Evolutionary conservation across 768 basidiomycete species (phyloP).

Genomic region (Lactifluus echinatus): DNA sequence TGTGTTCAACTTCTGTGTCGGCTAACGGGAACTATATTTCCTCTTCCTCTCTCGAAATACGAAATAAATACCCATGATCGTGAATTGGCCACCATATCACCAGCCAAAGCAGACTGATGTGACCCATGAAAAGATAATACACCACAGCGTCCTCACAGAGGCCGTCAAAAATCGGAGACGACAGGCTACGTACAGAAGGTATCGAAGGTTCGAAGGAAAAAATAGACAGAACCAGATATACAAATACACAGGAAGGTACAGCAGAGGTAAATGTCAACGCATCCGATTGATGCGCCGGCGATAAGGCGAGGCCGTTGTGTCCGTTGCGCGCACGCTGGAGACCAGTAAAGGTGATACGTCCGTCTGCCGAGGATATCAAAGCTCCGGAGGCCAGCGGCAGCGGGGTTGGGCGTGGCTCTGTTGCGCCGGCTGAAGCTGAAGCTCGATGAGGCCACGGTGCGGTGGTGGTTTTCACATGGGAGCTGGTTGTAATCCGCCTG

Average conservation of each 20-base stretch:
- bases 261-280: neutral
- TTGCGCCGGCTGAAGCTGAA: conserved; percentile 12
- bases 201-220: neutral
- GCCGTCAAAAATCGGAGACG: neutral
- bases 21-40: conserved; percentile 12
- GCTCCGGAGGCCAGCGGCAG: conserved; percentile 13
- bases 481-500: conserved; percentile 9
- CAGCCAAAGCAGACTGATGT: too few relatives aligned
- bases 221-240: neutral
- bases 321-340: conserved; percentile 9
- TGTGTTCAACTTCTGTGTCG: neutral
- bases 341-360: conserved; percentile 13
- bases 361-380: conserved; percentile 14
- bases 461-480: conserved; percentile 6
- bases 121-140: neutral
- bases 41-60: too few relatives aligned
- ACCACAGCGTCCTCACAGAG: neutral
- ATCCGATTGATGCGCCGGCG: neutral
- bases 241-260: neutral
- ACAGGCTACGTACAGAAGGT: conserved; percentile 1
- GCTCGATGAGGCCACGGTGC: conserved; percentile 13
- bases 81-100: too few relatives aligned
- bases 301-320: neutral
- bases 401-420: conserved; percentile 8
- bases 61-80: too few relatives aligned